Evolutionary conservation across 257 asterid species (phyloP).

Genomic region (Perilla frutescens): DNA sequence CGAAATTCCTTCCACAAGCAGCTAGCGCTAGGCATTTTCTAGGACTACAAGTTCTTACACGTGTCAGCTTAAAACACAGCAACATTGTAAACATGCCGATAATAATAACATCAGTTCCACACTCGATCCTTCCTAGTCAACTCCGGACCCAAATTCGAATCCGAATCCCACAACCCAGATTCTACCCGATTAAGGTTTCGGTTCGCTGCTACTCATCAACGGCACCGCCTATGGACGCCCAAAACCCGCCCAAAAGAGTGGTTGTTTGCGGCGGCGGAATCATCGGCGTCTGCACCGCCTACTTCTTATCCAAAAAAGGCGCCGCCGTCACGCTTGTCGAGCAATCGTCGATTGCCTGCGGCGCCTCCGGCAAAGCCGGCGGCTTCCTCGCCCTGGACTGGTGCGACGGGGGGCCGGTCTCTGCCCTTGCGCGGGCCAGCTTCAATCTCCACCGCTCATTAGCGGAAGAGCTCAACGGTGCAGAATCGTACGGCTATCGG

Average conservation of each 20-base stretch:
- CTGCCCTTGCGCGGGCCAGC: slow-evolving; percentile 86
- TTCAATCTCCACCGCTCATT: slow-evolving; percentile 87
- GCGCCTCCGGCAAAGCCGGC: slow-evolving; percentile 93
- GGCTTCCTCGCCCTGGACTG: slow-evolving; percentile 92
- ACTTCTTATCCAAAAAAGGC: slow-evolving; percentile 72
- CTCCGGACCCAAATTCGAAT: neutral
- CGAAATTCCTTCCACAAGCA: too few species aligned
- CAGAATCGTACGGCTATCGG: slow-evolving; percentile 77
- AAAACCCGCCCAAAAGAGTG: slow-evolving; percentile 55
- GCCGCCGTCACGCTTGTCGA: slow-evolving; percentile 82
- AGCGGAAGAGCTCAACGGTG: slow-evolving; percentile 80
- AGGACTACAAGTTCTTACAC: too few species aligned
- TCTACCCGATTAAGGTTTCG: slow-evolving; percentile 20
- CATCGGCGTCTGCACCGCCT: slow-evolving; percentile 93
- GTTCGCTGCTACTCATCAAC: slow-evolving; percentile 40
- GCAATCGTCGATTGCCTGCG: slow-evolving; percentile 86
- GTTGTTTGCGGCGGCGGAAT: slow-evolving; percentile 97
- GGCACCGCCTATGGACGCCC: slow-evolving; percentile 49
- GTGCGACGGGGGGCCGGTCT: slow-evolving; percentile 78
- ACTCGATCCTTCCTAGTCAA: too few species aligned
- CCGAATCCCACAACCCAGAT: slow-evolving; percentile 33
- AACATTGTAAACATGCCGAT: too few species aligned
- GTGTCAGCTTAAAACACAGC: too few species aligned
- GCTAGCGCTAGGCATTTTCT: too few species aligned
- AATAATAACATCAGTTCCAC: too few species aligned